Conservation (phyloP, 2,329 filamentous ascomycete genomes). For the Calonectria pseudoturangicola region DNA sequence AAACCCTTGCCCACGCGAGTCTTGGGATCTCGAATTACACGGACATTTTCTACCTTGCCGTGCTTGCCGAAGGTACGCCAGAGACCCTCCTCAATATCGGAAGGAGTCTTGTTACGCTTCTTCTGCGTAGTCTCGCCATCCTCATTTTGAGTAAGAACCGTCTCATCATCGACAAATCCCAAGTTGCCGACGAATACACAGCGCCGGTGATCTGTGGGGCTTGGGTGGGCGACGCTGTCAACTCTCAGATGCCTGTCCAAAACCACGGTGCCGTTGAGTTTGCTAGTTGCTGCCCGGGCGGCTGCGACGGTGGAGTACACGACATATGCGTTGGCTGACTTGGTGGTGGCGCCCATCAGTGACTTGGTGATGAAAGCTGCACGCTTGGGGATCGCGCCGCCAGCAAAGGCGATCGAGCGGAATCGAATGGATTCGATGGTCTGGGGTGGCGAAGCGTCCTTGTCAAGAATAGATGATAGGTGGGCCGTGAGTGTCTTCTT, state of each 20-base stretch:
- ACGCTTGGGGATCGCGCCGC: constrained; percentile 87
- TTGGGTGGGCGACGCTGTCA: constrained; percentile 92
- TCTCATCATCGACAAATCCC: constrained; percentile 96
- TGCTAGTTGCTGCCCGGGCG: constrained; percentile 83
- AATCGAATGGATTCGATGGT: constrained; percentile 95
- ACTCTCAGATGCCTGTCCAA: constrained; percentile 92
- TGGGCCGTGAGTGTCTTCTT: constrained; percentile 87
- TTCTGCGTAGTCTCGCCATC: constrained; percentile 81
- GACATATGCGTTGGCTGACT: constrained; percentile 94
- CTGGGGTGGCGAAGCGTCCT: constrained; percentile 72
- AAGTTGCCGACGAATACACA: constrained; percentile 98
- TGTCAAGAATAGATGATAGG: constrained; percentile 83
- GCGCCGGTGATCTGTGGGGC: constrained; percentile 86
- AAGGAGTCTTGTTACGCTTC: constrained; percentile 83
- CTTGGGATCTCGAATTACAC: constrained; percentile 90
- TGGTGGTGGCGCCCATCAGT: constrained; percentile 92
- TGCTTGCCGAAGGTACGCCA: constrained; percentile 86
- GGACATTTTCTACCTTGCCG: constrained; percentile 93
- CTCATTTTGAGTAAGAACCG: constrained; percentile 77
- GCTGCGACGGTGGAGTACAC: constrained; percentile 87
- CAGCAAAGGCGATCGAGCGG: constrained; percentile 91
- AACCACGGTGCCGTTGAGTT: constrained; percentile 88
- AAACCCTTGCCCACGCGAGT: constrained; percentile 97
- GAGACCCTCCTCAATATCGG: constrained; percentile 93
- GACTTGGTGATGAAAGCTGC: constrained; percentile 95